These are phyloP conservation scores for Cytospora schulzeri DNA, from an alignment of 2,329 filamentous ascomycete genomes.

Conservation along the genomic window DNA sequence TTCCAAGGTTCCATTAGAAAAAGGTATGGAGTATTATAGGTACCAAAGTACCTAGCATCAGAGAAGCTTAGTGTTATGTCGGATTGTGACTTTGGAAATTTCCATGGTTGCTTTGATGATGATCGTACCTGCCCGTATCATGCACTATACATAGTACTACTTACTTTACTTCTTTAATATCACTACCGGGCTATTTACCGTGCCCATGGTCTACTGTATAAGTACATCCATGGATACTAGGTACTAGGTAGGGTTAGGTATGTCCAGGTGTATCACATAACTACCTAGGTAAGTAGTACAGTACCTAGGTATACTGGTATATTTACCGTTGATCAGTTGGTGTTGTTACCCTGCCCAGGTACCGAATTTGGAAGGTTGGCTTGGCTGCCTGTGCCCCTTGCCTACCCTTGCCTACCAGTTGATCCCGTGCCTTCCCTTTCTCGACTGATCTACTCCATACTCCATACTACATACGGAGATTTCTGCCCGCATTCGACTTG, in stretches of 20 bases:
- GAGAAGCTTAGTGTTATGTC: not conserved
- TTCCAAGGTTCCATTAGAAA: not conserved
- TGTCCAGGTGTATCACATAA: too few species aligned
- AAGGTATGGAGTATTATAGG: not conserved
- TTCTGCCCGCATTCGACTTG: not conserved
- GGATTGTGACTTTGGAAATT: too few species aligned
- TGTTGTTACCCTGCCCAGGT: not conserved
- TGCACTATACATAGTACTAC: too few species aligned
- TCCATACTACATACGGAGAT: not conserved
- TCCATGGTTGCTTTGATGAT: not conserved
- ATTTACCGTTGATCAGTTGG: not conserved
- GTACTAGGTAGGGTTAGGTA: too few species aligned
- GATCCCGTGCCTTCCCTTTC: slow-evolving; percentile 1
- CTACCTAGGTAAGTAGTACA: not conserved
- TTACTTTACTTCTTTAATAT: too few species aligned
- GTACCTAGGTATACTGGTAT: too few species aligned
- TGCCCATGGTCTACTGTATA: not conserved
- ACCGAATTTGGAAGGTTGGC: not conserved
- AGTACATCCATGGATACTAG: too few species aligned
- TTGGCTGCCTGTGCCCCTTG: not conserved
- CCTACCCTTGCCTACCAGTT: not conserved
- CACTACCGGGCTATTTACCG: too few species aligned
- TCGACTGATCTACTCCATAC: not conserved
- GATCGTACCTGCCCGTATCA: too few species aligned
- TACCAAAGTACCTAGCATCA: not conserved